Base-by-base conservation (phyloP, 2,329 filamentous ascomycete species). In the Talaromyces sp. region DNA sequence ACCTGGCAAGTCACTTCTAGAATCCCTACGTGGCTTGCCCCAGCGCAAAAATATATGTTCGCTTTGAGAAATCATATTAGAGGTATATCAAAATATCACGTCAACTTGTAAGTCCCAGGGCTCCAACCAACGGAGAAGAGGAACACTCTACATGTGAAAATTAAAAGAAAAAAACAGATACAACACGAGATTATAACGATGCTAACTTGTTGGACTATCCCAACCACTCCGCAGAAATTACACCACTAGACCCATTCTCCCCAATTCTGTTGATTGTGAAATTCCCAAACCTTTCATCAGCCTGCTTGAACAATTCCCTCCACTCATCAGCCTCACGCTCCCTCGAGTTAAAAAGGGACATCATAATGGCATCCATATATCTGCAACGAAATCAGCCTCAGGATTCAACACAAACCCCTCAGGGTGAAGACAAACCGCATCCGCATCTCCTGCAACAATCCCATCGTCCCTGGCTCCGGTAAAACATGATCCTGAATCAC, bases 311-410 rank as follows among this genome's bases (percentile, higher is more conserved):
- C 10, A 86, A 67, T 11, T 74, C 72, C 37, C 72, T 69, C 65
- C 84, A 86, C 67, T 84, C 82, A 6, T 72, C 70, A 66, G 82
- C 79, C 3, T 76, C 76, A 9, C 84, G 77, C 73, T 86, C 84
- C 69, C 83, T 80, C 2, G 83, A 79, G 67, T 86, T 86, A 43
- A 85, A 74, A 39, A 85, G 66, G 10, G 78, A 78, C 70, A 85
- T 70, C 84, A 86, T 85, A 2, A 84, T 73, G 67, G 85, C 70
- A 67, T 85, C 84, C 81, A 85, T 84, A 39, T 79, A 77, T 37
- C 75, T 70, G 25, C 13, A n/a, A 2, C 17, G 50, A 52, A 31
- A 17, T 61, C 8, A 37, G 25, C 6, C 4, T 19, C 2, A 2
- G 0, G 11, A 37, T 22, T 47, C 17, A 54, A 17, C 11, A 15